Evolutionary conservation across 2,329 filamentous ascomycete genomes (phyloP), one percentile per base, ranked within the genome.

Genomic region (Hortaea sp.): DNA sequence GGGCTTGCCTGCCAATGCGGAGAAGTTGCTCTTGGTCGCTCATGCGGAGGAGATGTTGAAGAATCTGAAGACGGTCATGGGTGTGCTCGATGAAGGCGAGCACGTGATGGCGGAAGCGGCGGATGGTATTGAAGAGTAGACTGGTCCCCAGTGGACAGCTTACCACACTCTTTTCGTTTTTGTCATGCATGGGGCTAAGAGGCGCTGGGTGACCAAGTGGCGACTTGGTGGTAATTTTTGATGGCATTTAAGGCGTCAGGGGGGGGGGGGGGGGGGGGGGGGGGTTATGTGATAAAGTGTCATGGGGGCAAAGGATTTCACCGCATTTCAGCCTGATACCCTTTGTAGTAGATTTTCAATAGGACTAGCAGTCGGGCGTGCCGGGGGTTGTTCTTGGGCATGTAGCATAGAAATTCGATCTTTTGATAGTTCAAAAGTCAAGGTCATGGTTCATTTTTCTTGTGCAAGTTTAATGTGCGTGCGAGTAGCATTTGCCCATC

Each of bases 41-140:
- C 81, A 95, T 60, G 94, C 90, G 39, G 78, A 79, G 61, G 85
- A 83, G 59, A 82, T 95, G 77, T 82, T 95, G 58, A 77, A 76
- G 53, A 89, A 95, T 66, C 59, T 97, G 65, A 82, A 83, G 62
- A 86, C 83, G 65, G 85, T 98, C 44, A 85, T 85, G 52, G 85
- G 88, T 55, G 73, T 95, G 66, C 68, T 98, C 61, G 90, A 98
- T 66, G 92, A 98, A 65, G 88, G 88, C 1, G 92, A 98, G 73
- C 85, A 92, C 66, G 71, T 95, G 54, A 84, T 94, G 77, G 60
- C 59, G 10, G 60, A 62, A 47, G 61, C 54, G 7, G 49, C 44
- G 45, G 58, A 57, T 41, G 53, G 42, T 4, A n/a, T n/a, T 35
- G 32, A 35, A n/a, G 32, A 9, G 7, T 35, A 35, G 32, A 4